These are phyloP conservation scores for Ganoderma boninense DNA, from an alignment of 1,284 basidiomycete genomes.

Conservation along the genomic window DNA sequence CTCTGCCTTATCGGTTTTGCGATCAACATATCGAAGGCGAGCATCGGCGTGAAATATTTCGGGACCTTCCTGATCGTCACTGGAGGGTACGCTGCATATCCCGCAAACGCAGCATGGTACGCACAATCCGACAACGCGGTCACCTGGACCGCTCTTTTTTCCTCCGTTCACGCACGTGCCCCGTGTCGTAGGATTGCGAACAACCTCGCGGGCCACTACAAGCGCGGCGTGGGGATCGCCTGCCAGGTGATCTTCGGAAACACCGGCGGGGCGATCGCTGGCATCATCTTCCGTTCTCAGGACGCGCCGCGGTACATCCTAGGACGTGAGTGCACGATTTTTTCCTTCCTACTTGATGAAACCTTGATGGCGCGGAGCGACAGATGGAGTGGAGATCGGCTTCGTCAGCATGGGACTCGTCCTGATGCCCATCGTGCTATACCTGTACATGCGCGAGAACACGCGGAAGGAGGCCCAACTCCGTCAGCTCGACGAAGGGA, in stretches of 20 bases:
- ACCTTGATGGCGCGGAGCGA: no score
- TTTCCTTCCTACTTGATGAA: no score
- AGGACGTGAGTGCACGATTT: slow-evolving; percentile 55
- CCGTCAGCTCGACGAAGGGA: slow-evolving; percentile 26
- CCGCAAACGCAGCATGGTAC: slow-evolving; percentile 68
- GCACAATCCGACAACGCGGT: no score
- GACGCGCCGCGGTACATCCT: slow-evolving; percentile 68
- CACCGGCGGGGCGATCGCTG: slow-evolving; percentile 62
- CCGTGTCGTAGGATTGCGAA: slow-evolving; percentile 55
- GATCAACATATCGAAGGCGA: slow-evolving; percentile 64
- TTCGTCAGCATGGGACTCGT: slow-evolving; percentile 72
- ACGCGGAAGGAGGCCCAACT: slow-evolving; percentile 38
- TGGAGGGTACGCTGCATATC: slow-evolving; percentile 66
- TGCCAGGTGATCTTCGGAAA: slow-evolving; percentile 72
- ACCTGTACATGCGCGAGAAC: slow-evolving; percentile 65
- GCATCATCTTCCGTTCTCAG: slow-evolving; percentile 64
- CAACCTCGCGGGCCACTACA: slow-evolving; percentile 70
- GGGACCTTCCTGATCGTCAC: slow-evolving; percentile 68
- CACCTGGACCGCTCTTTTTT: not conserved
- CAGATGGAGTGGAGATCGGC: slow-evolving; percentile 48
- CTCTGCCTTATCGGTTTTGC: slow-evolving; percentile 66
- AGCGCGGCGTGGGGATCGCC: slow-evolving; percentile 69
- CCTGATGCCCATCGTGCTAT: slow-evolving; percentile 54
- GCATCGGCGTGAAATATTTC: slow-evolving; percentile 66
- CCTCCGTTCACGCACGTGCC: not conserved